phyloP scores from a whole-genome alignment of 2,329 filamentous ascomycete genomes.

The Emergomyces africanus region DNA sequence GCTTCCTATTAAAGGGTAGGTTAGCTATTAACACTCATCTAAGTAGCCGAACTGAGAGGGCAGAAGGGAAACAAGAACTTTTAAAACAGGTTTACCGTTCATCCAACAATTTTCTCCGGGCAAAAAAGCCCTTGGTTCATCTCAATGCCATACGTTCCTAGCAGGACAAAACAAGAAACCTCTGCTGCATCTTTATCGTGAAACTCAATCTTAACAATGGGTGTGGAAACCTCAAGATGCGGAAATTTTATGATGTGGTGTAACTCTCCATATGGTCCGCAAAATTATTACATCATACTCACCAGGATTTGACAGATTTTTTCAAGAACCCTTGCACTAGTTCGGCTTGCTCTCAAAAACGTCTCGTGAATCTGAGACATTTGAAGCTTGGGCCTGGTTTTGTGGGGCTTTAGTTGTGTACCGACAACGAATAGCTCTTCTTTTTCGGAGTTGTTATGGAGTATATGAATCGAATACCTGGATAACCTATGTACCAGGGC shows the following conservation, averaged over 20 bases:
- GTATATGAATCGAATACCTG: not conserved
- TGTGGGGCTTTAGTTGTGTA: not conserved
- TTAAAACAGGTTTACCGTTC: too few relatives aligned
- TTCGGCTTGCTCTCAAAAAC: not conserved
- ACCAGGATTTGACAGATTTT: not conserved
- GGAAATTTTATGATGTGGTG: too few relatives aligned
- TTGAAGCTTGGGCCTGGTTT: not conserved
- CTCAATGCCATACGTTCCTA: too few relatives aligned
- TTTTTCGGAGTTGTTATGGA: not conserved
- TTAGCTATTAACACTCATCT: not conserved
- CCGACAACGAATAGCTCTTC: not conserved
- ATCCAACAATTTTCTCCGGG: too few relatives aligned
- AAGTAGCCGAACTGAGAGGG: not conserved
- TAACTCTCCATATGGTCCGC: too few relatives aligned
- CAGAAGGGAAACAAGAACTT: too few relatives aligned
- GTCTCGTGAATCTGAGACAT: not conserved
- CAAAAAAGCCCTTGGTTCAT: too few relatives aligned
- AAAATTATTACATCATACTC: not conserved
- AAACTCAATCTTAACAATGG: not conserved
- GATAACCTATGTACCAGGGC: not conserved
- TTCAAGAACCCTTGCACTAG: not conserved
- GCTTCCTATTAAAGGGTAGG: conserved; percentile 3
- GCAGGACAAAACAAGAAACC: too few relatives aligned
- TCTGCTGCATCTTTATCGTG: too few relatives aligned
- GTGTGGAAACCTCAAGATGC: not conserved